Conservation (phyloP, 495 filamentous ascomycete species). For the Filosporella fistucella region DNA sequence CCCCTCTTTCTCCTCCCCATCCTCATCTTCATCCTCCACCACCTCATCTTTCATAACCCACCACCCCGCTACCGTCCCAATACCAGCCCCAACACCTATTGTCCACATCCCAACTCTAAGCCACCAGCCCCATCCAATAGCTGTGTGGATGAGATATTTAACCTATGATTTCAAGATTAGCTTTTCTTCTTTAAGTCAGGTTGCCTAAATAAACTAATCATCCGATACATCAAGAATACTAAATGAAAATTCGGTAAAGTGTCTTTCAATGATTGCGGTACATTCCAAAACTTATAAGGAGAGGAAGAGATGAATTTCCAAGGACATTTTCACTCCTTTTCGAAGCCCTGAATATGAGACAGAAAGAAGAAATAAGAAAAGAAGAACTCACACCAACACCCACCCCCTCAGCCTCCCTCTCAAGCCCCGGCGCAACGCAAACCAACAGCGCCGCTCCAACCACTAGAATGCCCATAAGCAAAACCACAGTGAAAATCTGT, state of each 20-base stretch:
- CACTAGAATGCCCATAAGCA: slow-evolving; percentile 3
- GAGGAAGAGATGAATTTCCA: too few relatives aligned
- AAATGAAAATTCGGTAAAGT: too few relatives aligned
- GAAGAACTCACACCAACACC: too few relatives aligned
- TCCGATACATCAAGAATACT: too few relatives aligned
- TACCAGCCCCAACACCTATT: neutral
- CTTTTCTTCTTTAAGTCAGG: too few relatives aligned
- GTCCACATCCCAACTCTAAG: neutral
- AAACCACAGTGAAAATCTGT: slow-evolving; percentile 2
- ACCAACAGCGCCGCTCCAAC: neutral
- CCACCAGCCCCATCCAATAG: neutral
- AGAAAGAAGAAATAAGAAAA: too few relatives aligned
- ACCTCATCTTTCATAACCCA: slow-evolving; percentile 1
- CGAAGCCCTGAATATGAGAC: too few relatives aligned
- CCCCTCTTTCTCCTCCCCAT: neutral
- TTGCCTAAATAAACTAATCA: too few relatives aligned
- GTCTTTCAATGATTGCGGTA: too few relatives aligned
- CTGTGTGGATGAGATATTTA: neutral
- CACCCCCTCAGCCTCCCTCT: neutral
- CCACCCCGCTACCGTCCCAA: neutral
- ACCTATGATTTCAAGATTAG: slow-evolving; percentile 1
- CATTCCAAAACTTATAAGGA: too few relatives aligned
- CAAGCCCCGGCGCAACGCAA: neutral
- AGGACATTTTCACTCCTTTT: too few relatives aligned
- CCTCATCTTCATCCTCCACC: neutral